Evolutionary conservation across 108 stramenopile genomes (phyloP), one percentile per base, ranked within the genome.

Genomic region (Poteriospumella lacustris): DNA sequence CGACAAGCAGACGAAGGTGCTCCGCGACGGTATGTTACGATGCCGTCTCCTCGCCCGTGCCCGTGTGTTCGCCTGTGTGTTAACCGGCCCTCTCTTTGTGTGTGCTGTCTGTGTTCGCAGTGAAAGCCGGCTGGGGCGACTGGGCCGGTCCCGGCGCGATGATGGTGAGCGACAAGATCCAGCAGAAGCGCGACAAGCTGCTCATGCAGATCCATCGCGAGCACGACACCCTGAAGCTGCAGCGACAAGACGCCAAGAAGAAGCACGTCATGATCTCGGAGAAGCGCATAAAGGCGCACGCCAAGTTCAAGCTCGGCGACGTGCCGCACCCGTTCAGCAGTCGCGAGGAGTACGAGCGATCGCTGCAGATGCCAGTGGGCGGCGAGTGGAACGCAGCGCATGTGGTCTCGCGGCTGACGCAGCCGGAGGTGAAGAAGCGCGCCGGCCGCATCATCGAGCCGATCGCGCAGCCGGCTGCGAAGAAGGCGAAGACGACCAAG

Each of bases 311-410:
- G 86, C 68, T 95, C 39, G 79, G 84, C 43, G 88, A 91, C 33
- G 89, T 97, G 15, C 98, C 98, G 9, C 93, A 96, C 83, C 98
- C 98, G 3, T 99, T 92, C 83, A 92, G 87, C 43, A 88, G 89
- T 44, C 86, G 93, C 36, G 94, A 90, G 72, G 92, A 99, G 81
- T 99, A 99, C 81, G 96, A 99, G 81, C 85, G 83, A 38, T 89
- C 93, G 33, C 90, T 97, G 88, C 85, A 90, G 31, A 94, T 94
- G 29, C 92, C 93, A 28, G 75, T 99, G 24, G 98, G 98, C 28
- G 78, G 69, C 41, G 98, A 99, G 83, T 99, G 95, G 95, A 96
- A 97, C 77, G 92, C 95, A 0, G 84, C 87, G 2, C 75, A 87
- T 39, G 87, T 90, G 24, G 88, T 93, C 58, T 90, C 91, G 80